Percentiles rank a stretch among this genome's conserved stretches.
Conservation (phyloP, 495 filamentous ascomycete genomes). For the Parachaetomium inaequale region DNA sequence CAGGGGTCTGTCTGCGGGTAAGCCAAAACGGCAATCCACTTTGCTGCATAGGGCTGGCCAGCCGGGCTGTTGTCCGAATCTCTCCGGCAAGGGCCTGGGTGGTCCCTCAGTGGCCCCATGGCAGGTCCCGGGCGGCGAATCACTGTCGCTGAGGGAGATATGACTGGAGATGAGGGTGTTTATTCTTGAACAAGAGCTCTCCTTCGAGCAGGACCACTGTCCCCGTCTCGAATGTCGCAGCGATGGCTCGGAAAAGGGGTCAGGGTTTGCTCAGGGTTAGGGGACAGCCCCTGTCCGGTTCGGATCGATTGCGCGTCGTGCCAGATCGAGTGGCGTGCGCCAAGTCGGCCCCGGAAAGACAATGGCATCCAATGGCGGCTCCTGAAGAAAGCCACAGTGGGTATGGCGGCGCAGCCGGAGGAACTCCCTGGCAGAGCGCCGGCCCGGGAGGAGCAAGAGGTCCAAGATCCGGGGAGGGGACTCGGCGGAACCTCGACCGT, state of each 20-base stretch:
- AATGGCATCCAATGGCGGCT: not conserved
- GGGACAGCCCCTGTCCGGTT: not conserved
- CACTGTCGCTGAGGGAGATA: not conserved
- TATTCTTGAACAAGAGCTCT: too few species aligned
- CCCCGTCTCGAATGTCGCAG: too few species aligned
- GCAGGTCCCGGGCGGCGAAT: not conserved
- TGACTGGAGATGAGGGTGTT: not conserved
- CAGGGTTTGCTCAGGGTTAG: not conserved
- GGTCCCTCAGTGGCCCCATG: not conserved
- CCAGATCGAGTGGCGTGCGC: conserved; percentile 1
- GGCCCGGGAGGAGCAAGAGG: not conserved
- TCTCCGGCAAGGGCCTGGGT: not conserved
- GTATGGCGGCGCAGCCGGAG: conserved; percentile 3
- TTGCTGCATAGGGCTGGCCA: not conserved
- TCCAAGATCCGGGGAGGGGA: not conserved
- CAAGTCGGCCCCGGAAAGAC: conserved; percentile 13
- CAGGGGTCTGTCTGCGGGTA: not conserved
- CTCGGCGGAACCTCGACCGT: not conserved
- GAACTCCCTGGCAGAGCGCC: conserved; percentile 5
- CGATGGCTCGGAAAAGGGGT: too few species aligned
- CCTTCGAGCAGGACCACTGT: too few species aligned
- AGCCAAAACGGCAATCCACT: conserved; percentile 2
- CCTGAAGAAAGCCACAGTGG: conserved; percentile 16
- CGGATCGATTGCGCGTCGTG: not conserved
- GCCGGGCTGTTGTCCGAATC: not conserved